Base-by-base conservation (phyloP, 768 basidiomycete species). In the Tricholoma flavovirens region DNA sequence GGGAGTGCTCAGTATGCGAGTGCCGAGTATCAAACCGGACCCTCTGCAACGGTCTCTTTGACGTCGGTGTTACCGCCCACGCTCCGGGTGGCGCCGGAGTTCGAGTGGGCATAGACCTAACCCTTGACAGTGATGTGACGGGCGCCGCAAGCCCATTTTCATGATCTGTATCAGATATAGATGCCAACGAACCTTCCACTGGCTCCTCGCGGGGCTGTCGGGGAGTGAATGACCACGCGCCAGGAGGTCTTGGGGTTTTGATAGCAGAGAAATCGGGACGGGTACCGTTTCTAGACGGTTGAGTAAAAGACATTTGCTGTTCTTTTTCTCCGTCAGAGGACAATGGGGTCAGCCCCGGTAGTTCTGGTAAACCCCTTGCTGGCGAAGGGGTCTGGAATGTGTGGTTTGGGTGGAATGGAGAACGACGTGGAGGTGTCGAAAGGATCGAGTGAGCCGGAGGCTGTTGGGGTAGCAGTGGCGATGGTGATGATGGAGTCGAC, bases 1-100 rank as follows among this genome's bases (percentile, higher is more conserved):
- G 17, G 11, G 54, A 58, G 15, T 49, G 45, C 17, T 60, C 57
- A 33, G 46, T 49, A 57, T 48, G 12, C 32, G 54, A 61, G 61
- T 73, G 66, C 60, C 69, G 69, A 24, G 77, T 73, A 59, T 90
- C 83, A 61, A 91, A 91, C 40, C 89, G 83, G 53, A 92, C 89
- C 66, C 87, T 87, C 58, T 84, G 67, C 22, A 83, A 72, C 57
- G 81, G 83, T 66, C 83, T 88, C 61, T 77, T 73, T 17, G 70
- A 53, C 3, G 75, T 76, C 2, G 87, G 85, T 12, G 88, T 87
- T 2, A 71, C 68, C 46, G 78, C 59, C 84, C 86, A 89, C 38
- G 77, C 86, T 36, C 88, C 88, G 17, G 88, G 87, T 2, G 79
- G 80, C n/a, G 76, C 82, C 40, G 87, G 87, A 0, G 86, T 89